Base-by-base conservation (phyloP, 1,284 basidiomycete species). In the Erythrobasidium hasegawianum region DNA sequence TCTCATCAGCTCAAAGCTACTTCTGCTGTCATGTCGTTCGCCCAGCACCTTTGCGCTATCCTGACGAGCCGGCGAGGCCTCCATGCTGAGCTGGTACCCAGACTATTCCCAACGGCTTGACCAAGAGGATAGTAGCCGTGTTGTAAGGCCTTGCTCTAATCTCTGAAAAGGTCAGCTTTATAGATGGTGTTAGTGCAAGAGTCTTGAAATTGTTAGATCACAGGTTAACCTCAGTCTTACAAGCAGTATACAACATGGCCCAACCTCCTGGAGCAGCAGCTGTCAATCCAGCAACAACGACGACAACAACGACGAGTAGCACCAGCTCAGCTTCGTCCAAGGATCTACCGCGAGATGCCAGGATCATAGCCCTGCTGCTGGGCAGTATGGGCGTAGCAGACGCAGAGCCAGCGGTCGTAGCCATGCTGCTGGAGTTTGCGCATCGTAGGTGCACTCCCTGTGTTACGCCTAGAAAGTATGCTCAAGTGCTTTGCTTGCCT, bases 361-460 rank as follows among this genome's bases (percentile, higher is more conserved):
- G 94, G 29, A 84, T 94, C 29, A 92, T 97, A 57, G 91, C 95
- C 0, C 83, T 98, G 39, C 85, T 98, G 33, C 83, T 97, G 26
- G 90, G 94, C 2, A 89, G 91, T 0, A 92, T 91, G n/a, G 93
- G 95, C 2, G 87, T 97, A 0, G 86, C 92, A 70, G 94, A 97
- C 78, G 87, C 89, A 5, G 93, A 97, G 72, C 93, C 94, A 5
- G 87, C 87, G 1, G 95, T 97, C 1, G 83, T 98, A 1, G 88
- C 95, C 72, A 94, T 97, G 76, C 84, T 98, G 3, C 85, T 97
- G 61, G 95, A 98, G 78, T 97, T 98, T 76, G 87, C 95, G 0
- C 88, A 97, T 77, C 83, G 95, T 79, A 64, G 67, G 80, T 74
- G 22, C 33, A 14, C 43, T n/a, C 29, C n/a, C 47, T n/a, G n/a